Conservation (phyloP, 2,329 filamentous ascomycete species). For the Septoria linicola region DNA sequence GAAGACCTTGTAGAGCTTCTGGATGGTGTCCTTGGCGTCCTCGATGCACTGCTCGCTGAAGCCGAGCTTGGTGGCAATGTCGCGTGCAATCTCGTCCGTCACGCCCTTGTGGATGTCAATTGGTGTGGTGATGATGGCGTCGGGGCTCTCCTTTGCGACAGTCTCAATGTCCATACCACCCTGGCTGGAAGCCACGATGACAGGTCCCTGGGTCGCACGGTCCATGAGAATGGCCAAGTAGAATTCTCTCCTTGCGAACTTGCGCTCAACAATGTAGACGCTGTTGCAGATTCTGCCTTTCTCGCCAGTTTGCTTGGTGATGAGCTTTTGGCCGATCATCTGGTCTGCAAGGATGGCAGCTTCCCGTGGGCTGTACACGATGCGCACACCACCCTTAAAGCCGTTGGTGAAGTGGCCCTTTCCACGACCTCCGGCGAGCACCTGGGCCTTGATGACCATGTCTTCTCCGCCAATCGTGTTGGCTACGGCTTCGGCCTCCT, state of each 20-base stretch:
- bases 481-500: constrained; percentile 88
- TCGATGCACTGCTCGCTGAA: constrained; percentile 98
- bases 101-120: constrained; percentile 94
- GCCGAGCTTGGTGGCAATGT: constrained; percentile 86
- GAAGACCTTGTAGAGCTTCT: constrained; percentile 99
- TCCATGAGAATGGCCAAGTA: constrained; percentile 99
- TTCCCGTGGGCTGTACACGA: constrained; percentile 95
- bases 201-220: constrained; percentile 81
- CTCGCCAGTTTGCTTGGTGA: constrained; percentile 98
- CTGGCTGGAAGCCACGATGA: constrained; percentile 97
- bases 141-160: constrained; percentile 95
- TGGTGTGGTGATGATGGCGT: constrained; percentile 90
- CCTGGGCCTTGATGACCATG: constrained; percentile 99
- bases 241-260: constrained; percentile 98
- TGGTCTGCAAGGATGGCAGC: constrained; percentile 97
- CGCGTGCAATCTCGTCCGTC: constrained; percentile 88
- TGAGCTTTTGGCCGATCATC: constrained; percentile 99
- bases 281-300: constrained; percentile 90
- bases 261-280: constrained; percentile 99
- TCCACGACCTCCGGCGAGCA: constrained; percentile 93
- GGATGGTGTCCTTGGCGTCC: constrained; percentile 91
- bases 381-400: constrained; percentile 95
- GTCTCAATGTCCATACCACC: constrained; percentile 99
- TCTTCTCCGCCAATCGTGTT: constrained; percentile 88
- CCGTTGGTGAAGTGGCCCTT: constrained; percentile 98